Evolutionary conservation across 2,329 filamentous ascomycete genomes (phyloP), one percentile per base, ranked within the genome.

Genomic region (Apiospora saccharicola): DNA sequence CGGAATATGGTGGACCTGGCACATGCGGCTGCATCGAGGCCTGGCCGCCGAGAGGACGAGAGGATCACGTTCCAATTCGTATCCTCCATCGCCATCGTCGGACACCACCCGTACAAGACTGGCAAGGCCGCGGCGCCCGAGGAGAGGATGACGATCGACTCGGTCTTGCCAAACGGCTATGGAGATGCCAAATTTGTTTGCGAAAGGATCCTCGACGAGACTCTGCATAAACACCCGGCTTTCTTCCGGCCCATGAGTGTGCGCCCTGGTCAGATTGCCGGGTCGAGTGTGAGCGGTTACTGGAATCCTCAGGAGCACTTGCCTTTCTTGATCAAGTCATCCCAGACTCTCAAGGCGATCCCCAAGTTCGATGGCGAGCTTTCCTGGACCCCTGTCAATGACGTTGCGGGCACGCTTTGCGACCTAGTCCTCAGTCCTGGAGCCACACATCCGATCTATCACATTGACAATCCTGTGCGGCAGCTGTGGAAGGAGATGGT

Each of bases 251-350:
- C 84, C 0, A 85, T 82, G 78, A 77, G 77, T 0, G 83, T 86
- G 0, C 81, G 88, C 0, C 79, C 85, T 0, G 88, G 86, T 0
- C 88, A 90, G 75, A 86, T 90, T 47, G 82, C 88, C 0, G 89
- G 88, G 0, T 86, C 84, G 0, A 82, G 75, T 4, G 80, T 72
- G 0, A 88, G 79, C 70, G 88, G 88, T 0, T 86, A 85, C 75
- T 90, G 88, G 89, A 90, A 90, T 74, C 80, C 83, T 0, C 80
- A 82, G 37, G 87, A 90, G 75, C 86, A 89, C 73, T 78, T 89
- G 7, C 74, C 79, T 0, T 86, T 87, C 72, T 68, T 90, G 37
- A 75, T 88, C 71, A 88, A 88, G 76, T 86, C 84, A 0, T 82
- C 84, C 0, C 85, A 89, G 75, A 83, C 83, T 0, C 73, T 89